Percentiles rank a stretch among this genome's conserved stretches.
These are phyloP conservation scores for Fonsecaea erecta DNA, from an alignment of 2,329 filamentous ascomycete genomes.

Conservation along the genomic window DNA sequence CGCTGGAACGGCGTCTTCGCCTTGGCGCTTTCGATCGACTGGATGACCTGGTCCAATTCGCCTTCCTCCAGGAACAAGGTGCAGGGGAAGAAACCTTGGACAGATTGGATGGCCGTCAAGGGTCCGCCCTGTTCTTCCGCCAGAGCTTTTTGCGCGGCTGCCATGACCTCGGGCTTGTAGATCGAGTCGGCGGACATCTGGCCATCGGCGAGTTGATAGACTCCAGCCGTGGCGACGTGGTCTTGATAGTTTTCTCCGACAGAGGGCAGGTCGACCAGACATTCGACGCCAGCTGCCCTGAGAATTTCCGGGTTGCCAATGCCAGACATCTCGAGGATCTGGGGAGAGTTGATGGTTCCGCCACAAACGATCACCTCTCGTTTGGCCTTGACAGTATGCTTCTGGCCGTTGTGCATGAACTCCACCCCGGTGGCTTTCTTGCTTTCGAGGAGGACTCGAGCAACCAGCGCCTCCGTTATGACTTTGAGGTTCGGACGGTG, in stretches of 20 bases:
- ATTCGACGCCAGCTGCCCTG: conserved; percentile 48
- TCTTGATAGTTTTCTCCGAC: conserved; percentile 60
- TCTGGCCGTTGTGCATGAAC: conserved; percentile 46
- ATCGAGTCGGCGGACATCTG: conserved; percentile 39
- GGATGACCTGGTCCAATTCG: conserved; percentile 42
- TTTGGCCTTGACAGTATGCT: conserved; percentile 43
- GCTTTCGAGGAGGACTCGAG: conserved; percentile 52
- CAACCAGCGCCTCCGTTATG: conserved; percentile 53
- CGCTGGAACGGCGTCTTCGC: conserved; percentile 41
- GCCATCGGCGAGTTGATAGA: conserved; percentile 28
- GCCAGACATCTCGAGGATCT: conserved; percentile 65
- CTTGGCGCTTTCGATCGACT: conserved; percentile 40
- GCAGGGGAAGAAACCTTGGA: conserved; percentile 46
- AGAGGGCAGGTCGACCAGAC: conserved; percentile 50
- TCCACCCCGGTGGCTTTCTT: conserved; percentile 49
- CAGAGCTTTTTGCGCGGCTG: conserved; percentile 42
- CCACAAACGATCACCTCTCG: conserved; percentile 64
- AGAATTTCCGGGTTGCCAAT: conserved; percentile 58
- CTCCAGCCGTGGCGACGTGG: conserved; percentile 42
- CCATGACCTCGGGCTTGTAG: conserved; percentile 42
- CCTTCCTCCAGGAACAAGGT: conserved; percentile 42
- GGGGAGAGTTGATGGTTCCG: conserved; percentile 62
- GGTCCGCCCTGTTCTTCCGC: conserved; percentile 42
- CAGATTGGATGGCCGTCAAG: conserved; percentile 41
- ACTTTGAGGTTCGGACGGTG: conserved; percentile 53